These are phyloP conservation scores for Tolypocladium endophyticum DNA, from an alignment of 2,329 filamentous ascomycete genomes.

Conservation along the genomic window DNA sequence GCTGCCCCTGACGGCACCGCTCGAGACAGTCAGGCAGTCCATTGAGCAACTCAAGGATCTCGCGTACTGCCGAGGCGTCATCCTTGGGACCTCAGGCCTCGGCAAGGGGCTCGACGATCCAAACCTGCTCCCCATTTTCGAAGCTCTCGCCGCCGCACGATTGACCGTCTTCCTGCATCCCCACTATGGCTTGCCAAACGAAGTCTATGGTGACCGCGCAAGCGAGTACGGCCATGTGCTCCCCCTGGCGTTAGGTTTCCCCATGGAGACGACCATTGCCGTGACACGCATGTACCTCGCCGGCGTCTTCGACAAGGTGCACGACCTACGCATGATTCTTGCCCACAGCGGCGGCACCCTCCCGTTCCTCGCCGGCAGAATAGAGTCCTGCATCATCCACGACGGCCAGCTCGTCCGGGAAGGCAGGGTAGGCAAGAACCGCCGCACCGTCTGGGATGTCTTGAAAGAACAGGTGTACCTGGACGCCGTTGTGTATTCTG, in stretches of 20 bases:
- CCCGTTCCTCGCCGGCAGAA: constrained; percentile 77
- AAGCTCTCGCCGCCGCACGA: constrained; percentile 51
- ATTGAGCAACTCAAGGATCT: constrained; percentile 52
- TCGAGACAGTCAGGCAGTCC: constrained; percentile 50
- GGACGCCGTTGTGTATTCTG: constrained; percentile 76
- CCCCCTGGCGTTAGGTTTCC: constrained; percentile 76
- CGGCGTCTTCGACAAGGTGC: constrained; percentile 71
- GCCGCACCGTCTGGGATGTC: constrained; percentile 45
- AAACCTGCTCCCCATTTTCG: constrained; percentile 59
- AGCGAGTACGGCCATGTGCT: constrained; percentile 78
- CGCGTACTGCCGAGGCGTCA: constrained; percentile 68
- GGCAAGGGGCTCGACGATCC: constrained; percentile 74
- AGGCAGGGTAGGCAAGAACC: constrained; percentile 38
- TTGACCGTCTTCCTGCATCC: constrained; percentile 78
- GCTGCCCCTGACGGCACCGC: constrained; percentile 62
- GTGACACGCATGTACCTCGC: constrained; percentile 80
- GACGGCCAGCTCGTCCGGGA: constrained; percentile 63
- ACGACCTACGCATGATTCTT: constrained; percentile 60
- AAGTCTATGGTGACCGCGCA: constrained; percentile 66
- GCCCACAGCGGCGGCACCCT: constrained; percentile 84
- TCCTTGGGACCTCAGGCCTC: constrained; percentile 76
- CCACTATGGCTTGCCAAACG: constrained; percentile 76
- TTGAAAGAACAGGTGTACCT: constrained; percentile 70
- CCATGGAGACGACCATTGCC: constrained; percentile 86
- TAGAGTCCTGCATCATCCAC: constrained; percentile 79